Percentiles rank a stretch among this genome's conserved stretches.
Conservation (phyloP, 306 rosid species). For the Trichosanthes truncata region DNA sequence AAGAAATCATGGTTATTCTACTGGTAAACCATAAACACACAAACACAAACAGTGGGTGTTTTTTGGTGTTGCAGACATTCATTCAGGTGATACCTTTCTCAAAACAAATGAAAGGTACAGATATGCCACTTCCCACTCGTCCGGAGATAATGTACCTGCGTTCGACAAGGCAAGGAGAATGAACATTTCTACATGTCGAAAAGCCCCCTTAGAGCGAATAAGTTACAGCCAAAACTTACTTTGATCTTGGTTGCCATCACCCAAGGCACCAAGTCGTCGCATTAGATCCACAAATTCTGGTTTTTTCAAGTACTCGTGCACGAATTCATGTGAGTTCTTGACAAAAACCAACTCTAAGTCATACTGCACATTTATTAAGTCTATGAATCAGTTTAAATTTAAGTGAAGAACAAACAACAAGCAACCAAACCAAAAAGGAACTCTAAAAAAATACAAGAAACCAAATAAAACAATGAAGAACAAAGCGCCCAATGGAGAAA, state of each 20-base stretch:
- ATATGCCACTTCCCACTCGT: conserved; percentile 70
- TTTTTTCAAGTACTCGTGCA: conserved; percentile 67
- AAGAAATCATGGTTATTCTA: background rate
- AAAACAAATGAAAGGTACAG: conserved; percentile 50
- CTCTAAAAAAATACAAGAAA: background rate
- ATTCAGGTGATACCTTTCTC: conserved; percentile 33
- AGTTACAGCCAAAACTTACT: conserved; percentile 25
- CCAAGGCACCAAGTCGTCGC: conserved; percentile 93
- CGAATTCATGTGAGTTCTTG: conserved; percentile 79
- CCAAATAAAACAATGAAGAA: background rate
- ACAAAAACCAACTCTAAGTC: conserved; percentile 80
- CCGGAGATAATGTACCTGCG: conserved; percentile 50
- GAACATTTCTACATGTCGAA: background rate
- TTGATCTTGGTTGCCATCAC: conserved; percentile 89
- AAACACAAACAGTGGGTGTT: background rate
- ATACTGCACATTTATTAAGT: conserved; percentile 32
- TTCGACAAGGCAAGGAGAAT: background rate
- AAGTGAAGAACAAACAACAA: background rate
- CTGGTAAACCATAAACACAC: background rate
- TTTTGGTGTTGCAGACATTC: too few species aligned
- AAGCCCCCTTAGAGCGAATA: background rate
- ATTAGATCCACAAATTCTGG: conserved; percentile 77
- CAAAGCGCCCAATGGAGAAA: background rate
- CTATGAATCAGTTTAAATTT: too few species aligned
- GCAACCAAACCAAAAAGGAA: background rate